Base-by-base conservation (phyloP, 31 red algal genomes). In the Asparagopsis taxiformis region DNA sequence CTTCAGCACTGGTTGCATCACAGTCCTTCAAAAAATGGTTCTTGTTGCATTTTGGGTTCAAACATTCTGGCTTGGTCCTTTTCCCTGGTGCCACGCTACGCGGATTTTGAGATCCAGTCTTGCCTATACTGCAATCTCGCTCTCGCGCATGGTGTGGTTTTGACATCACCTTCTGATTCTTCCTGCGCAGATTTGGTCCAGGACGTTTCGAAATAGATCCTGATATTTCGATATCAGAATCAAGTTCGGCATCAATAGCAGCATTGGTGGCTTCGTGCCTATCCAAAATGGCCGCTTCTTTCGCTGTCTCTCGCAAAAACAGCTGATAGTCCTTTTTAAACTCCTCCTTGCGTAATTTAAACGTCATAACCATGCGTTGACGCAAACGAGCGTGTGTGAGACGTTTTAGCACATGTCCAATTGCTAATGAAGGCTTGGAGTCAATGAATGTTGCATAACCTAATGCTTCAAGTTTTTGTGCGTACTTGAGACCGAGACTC, bases 361-460 rank as follows among this genome's bases (percentile, higher is more conserved):
- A 46, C 6, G 41, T 46, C 41, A 46, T 6, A 6, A 9, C 13
- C 41, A 46, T 46, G 41, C 41, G 41, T 13, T 46, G 6, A 46
- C 13, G 41, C 13, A 46, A 13, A 6, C 13, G 41, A 46, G 6
- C 41, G 13, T 46, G 6, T 13, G 41, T 46, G 41, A 46, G 41
- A 6, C 41, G 6, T 46, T 6, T 13, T 13, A 9, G 41, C 6
- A 46, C 6, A 46, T 46, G 6, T 46, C 41, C 41, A 46, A 46
- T 46, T 9, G 41, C 41, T 9, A 13, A 13, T 13, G 6, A 9
- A 9, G 66, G 66, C 41, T 72, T 2, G 1, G 15, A 21, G 3
- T 41, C 24, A 24, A 62, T 60, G 21, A 75, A 62, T 11, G 31
- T 49, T 2, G 25, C 17, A 51, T 41, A 53, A 6, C 52, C 70